Base-by-base conservation (phyloP, 345 rosid species). In the Eucalyptus marginata region DNA sequence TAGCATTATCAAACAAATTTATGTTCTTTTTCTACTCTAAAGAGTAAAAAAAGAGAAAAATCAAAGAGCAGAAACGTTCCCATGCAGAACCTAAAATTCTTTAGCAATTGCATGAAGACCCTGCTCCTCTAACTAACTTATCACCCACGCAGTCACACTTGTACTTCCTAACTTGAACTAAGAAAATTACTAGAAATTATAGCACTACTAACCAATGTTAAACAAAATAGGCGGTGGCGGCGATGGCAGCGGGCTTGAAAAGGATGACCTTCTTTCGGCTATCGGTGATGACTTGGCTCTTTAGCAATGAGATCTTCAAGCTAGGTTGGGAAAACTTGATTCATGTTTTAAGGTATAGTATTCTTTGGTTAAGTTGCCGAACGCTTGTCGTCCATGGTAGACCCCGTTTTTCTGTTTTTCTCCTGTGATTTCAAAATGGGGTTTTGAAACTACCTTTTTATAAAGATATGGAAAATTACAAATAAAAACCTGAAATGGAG, bases 11-110 rank as follows among this genome's bases (percentile, higher is more conserved):
- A 51, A 51, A 51, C 2, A 51, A 0, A 51, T 17, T 51, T 51
- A 0, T 51, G 4, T 51, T 17, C 4, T 51, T 51, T 51, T 51
- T 51, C 56, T 51, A 3, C 22, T 51, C 4, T 4, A 2, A 0
- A 0, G 9, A 51, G 56, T 51, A 51, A 51, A 51, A 51, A 2
- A 17, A 51, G 80, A 10, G 88, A 46, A 46, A 80, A 80, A 15
- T 36, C 14, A 17, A 0, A 43, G 8, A 51, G 7, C 1, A 17
- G 6, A 17, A 51, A 51, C 3, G 56, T 51, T 51, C 56, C 54
- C 56, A 3, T 51, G 22, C 3, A 17, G 56, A 4, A 22, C 9
- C 56, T 51, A 17, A 51, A 51, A 17, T 17, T 36, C 86, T 36
- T 80, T 25, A 13, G 47, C 24, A 1, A 80, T 80, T 13, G 49